A percentile compares a stretch with the other conserved stretches of the same genome.
Evolutionary conservation across 805 yeast genomes (phyloP).

Genomic region (Hyphopichia homilentoma): DNA sequence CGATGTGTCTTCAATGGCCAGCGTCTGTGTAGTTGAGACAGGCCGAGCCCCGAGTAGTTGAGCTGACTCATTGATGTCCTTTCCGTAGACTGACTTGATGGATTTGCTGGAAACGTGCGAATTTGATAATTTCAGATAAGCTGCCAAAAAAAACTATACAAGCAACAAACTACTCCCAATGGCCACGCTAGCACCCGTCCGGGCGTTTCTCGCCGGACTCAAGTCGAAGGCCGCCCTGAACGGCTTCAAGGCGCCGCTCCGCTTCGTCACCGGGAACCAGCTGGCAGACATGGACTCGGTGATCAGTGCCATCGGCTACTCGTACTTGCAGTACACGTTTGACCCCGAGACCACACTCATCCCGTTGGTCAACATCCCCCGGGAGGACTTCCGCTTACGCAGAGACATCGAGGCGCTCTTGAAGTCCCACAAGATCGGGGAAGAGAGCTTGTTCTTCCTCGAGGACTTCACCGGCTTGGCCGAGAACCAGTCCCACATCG

Average conservation of each 20-base stretch:
- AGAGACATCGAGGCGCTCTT: conserved; percentile 66
- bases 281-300: conserved; percentile 89
- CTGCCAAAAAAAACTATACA: too few relatives aligned
- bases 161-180: too few relatives aligned
- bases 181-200: conserved; percentile 18
- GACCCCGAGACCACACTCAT: conserved; percentile 34
- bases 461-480: conserved; percentile 53
- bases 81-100: too few relatives aligned
- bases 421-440: conserved; percentile 40
- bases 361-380: conserved; percentile 77
- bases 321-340: conserved; percentile 48
- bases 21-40: too few relatives aligned
- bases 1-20: background rate
- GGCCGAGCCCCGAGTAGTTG: too few relatives aligned
- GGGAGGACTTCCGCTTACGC: conserved; percentile 61
- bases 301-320: conserved; percentile 67
- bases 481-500: conserved; percentile 16
- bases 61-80: too few relatives aligned
- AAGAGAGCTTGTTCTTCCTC: conserved; percentile 51
- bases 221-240: conserved; percentile 12
- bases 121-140: too few relatives aligned
- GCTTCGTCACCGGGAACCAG: conserved; percentile 74
- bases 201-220: conserved; percentile 18
- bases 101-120: too few relatives aligned
- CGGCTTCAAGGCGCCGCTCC: conserved; percentile 13